Evolutionary conservation across 2,329 filamentous ascomycete genomes (phyloP), one percentile per base, ranked within the genome.

Genomic region (Beauveria pseudobassiana): DNA sequence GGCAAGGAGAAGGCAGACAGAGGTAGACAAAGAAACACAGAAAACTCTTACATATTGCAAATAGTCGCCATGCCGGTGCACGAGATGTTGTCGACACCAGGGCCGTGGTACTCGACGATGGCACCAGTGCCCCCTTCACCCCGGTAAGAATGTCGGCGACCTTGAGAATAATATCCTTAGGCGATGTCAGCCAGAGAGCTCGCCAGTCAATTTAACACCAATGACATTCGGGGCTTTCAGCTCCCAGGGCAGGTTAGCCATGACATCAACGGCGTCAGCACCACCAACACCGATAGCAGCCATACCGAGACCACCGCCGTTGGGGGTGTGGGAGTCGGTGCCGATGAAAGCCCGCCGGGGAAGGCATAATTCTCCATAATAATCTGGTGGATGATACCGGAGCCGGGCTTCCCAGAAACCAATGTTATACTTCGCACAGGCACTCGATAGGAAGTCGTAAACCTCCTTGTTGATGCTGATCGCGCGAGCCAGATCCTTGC

Each of bases 381-480:
- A 74, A 98, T 98, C 83, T 98, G 95, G 82, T 99, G 95, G 71
- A 99, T 99, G 76, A 98, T 99, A 84, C 95, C 95, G 75, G 93
- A 97, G 70, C 95, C 95, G 67, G 95, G 95, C 78, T 86, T 91
- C 95, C 95, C 95, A 99, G 88, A 98, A 98, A 82, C 95, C 95
- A 77, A 98, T 98, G 85, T 98, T 93, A 85, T 98, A 99, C 84
- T 98, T 99, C 74, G 93, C 93, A 77, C 93, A 98, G 67, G 93
- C 90, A 66, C 88, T 87, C 65, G 92, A 86, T 74, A 99, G 81
- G 85, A 99, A 99, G 80, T 98, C 90, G 81, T 98, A 99, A 70
- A 99, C 95, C 79, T 98, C 93, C 85, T 96, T 96, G 88, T 98
- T 98, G 81, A 96, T 96, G 70, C 87, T 85, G 73, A 93, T 82